Evolutionary conservation across 257 asterid species (phyloP).

Genomic region (Solanum ossicruentum): DNA sequence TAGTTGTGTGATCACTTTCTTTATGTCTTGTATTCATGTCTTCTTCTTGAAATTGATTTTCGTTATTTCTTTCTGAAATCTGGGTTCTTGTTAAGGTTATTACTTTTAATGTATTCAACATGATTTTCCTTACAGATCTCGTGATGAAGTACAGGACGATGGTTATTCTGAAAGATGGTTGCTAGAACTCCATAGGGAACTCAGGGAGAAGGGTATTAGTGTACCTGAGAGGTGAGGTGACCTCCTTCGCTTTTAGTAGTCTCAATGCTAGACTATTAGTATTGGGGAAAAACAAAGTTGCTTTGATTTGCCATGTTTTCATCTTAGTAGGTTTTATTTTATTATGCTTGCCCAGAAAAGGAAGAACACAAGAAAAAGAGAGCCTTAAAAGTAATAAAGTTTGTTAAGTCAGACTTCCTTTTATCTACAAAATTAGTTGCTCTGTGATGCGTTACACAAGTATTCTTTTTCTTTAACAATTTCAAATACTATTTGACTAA

Average conservation of each 20-base stretch:
- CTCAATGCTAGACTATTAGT: background rate
- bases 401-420: background rate
- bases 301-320: background rate
- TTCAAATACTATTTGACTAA: background rate
- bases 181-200: slow-evolving; percentile 18
- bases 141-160: slow-evolving; percentile 1
- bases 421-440: background rate
- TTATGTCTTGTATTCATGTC: background rate
- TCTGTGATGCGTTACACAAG: background rate
- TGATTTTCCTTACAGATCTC: background rate
- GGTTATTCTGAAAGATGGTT: slow-evolving; percentile 18
- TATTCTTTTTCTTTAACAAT: background rate
- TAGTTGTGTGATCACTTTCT: background rate
- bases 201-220: slow-evolving; percentile 17
- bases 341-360: background rate
- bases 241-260: background rate
- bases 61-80: background rate
- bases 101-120: background rate
- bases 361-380: background rate
- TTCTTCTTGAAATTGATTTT: background rate
- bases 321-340: background rate
- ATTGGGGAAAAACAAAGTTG: background rate
- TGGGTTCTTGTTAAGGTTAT: background rate
- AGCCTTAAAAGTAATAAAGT: background rate
- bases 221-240: slow-evolving; percentile 25